Conservation (phyloP, 306 rosid species). For the Vachellia pachyceras region DNA sequence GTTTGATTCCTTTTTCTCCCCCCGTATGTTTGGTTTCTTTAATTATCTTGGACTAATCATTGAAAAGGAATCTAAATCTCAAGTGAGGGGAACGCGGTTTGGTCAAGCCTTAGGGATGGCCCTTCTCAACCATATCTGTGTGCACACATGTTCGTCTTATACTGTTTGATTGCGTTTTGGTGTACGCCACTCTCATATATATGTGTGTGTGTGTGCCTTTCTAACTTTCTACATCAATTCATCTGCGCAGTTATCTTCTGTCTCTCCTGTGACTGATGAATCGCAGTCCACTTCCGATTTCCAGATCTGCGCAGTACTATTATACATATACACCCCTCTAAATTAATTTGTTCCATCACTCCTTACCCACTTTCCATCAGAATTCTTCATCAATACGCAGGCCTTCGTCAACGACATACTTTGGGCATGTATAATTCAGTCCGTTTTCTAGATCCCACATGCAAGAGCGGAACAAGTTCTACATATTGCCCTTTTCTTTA, state of each 20-base stretch:
- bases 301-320: constrained; percentile 6
- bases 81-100: not conserved
- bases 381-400: not conserved
- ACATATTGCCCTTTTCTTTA: not conserved
- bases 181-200: not conserved
- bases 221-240: not conserved
- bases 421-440: no score
- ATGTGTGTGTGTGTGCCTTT: no score
- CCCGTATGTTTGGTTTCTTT: not conserved
- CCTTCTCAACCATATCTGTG: not conserved
- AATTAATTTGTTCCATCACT: not conserved
- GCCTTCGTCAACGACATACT: not conserved
- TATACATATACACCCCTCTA: not conserved
- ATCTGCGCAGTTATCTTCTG: not conserved
- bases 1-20: not conserved
- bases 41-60: not conserved
- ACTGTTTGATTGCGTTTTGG: constrained; percentile 6
- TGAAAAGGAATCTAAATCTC: not conserved
- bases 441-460: not conserved
- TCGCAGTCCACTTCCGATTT: not conserved
- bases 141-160: not conserved
- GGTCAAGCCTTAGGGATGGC: not conserved
- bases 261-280: not conserved
- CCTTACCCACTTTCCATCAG: not conserved
- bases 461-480: no score